Percentiles rank a stretch among this genome's conserved stretches.
Conservation (phyloP, 2,329 filamentous ascomycete genomes). For the Phaeosphaeriaceae sp. region DNA sequence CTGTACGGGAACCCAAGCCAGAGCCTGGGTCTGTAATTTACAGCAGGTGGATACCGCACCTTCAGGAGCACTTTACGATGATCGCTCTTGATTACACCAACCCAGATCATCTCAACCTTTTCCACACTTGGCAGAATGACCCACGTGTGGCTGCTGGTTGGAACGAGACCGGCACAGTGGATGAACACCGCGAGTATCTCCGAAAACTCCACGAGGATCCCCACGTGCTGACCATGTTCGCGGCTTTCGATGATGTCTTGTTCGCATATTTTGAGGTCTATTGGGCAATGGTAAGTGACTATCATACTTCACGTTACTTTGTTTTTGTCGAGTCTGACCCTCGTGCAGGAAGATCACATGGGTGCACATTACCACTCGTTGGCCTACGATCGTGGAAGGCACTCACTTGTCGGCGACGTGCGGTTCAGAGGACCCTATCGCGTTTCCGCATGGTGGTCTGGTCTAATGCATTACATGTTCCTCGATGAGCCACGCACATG, state of each 20-base stretch:
- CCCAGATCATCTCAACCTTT: conserved; percentile 69
- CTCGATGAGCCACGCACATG: conserved; percentile 64
- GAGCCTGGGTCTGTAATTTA: conserved; percentile 74
- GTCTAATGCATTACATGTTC: conserved; percentile 66
- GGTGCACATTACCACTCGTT: conserved; percentile 64
- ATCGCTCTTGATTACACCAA: conserved; percentile 73
- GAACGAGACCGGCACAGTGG: conserved; percentile 79
- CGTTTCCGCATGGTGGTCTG: conserved; percentile 65
- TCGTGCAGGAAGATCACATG: conserved; percentile 62
- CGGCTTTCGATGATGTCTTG: conserved; percentile 71
- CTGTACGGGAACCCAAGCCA: conserved; percentile 75
- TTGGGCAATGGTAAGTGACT: conserved; percentile 68
- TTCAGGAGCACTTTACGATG: conserved; percentile 79
- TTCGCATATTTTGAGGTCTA: conserved; percentile 85
- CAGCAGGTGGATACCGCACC: conserved; percentile 78
- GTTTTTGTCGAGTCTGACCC: not conserved
- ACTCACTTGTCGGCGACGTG: conserved; percentile 65
- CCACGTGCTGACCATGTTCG: conserved; percentile 74
- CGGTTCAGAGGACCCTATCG: conserved; percentile 62
- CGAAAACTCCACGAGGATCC: conserved; percentile 72
- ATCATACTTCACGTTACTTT: not conserved
- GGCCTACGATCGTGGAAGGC: conserved; percentile 66
- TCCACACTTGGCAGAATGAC: conserved; percentile 85
- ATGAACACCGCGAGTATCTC: conserved; percentile 77
- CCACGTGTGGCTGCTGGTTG: conserved; percentile 80